Conservation (phyloP, 75 land plant genomes). For the Selaginella tamariscina region DNA sequence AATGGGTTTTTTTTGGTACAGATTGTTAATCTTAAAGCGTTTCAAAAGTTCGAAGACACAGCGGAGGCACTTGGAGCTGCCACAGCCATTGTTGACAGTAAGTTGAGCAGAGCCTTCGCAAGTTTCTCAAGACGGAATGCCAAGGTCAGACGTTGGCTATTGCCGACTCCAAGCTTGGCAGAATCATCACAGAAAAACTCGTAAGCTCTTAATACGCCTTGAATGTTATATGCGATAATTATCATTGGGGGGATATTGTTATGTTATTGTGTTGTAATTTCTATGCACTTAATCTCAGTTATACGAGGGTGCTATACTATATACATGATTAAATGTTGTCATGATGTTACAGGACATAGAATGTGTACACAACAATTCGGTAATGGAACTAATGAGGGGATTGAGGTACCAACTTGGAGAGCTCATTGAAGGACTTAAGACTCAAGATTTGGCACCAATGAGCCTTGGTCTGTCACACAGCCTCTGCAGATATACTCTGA, state of each 20-base stretch:
- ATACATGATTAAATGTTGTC: neutral
- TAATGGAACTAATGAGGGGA: conserved; percentile 88
- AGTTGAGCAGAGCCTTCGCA: conserved; percentile 70
- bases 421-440: conserved; percentile 62
- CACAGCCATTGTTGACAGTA: conserved; percentile 65
- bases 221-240: no score
- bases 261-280: no score
- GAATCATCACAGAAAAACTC: conserved; percentile 74
- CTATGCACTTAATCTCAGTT: neutral
- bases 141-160: conserved; percentile 77
- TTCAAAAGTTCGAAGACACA: conserved; percentile 88
- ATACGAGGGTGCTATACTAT: neutral
- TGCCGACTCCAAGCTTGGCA: conserved; percentile 93
- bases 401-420: conserved; percentile 67
- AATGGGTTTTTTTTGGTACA: conserved; percentile 17
- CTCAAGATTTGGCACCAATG: conserved; percentile 83
- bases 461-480: conserved; percentile 93
- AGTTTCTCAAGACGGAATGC: conserved; percentile 66
- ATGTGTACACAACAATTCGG: conserved; percentile 75
- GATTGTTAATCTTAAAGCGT: conserved; percentile 89
- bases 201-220: conserved; percentile 26
- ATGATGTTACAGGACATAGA: conserved; percentile 56
- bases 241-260: no score
- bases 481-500: conserved; percentile 80
- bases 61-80: conserved; percentile 69